phyloP scores from a whole-genome alignment of 169 alveolate species.

The Eimeria acervulina region DNA sequence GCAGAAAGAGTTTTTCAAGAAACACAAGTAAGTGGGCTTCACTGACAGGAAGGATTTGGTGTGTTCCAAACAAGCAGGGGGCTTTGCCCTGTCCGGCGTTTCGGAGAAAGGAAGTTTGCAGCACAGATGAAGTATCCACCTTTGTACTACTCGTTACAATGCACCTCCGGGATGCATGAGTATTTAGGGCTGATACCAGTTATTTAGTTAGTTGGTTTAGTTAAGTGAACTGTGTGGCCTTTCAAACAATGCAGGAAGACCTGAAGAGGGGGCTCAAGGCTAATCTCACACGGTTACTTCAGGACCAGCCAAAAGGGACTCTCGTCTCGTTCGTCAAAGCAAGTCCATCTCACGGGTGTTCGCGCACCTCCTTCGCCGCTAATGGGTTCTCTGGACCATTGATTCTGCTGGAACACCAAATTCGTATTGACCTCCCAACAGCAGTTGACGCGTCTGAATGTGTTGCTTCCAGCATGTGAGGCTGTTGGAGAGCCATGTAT shows the following conservation, averaged over 20 bases:
- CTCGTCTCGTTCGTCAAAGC: background rate
- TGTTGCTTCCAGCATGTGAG: background rate
- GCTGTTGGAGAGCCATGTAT: background rate
- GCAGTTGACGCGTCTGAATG: background rate
- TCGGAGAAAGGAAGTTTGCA: background rate
- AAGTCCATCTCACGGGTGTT: background rate
- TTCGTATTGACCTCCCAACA: constrained; percentile 12
- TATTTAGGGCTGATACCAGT: background rate
- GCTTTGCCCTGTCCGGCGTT: background rate
- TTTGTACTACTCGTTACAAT: background rate
- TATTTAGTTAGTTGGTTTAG: too few relatives aligned
- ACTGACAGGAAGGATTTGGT: background rate
- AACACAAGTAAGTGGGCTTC: background rate
- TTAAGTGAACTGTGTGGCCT: background rate
- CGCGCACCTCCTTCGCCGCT: background rate
- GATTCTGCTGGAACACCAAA: constrained; percentile 30
- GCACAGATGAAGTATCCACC: background rate
- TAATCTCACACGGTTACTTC: background rate
- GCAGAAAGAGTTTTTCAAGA: constrained; percentile 3
- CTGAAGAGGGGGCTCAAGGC: background rate
- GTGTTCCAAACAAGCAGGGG: background rate
- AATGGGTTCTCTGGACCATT: background rate
- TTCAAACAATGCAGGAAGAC: constrained; percentile 6
- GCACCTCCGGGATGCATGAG: background rate
- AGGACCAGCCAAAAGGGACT: background rate